phyloP scores from a whole-genome alignment of 208 protist genomes.

The Naegleria gruberi region DNA sequence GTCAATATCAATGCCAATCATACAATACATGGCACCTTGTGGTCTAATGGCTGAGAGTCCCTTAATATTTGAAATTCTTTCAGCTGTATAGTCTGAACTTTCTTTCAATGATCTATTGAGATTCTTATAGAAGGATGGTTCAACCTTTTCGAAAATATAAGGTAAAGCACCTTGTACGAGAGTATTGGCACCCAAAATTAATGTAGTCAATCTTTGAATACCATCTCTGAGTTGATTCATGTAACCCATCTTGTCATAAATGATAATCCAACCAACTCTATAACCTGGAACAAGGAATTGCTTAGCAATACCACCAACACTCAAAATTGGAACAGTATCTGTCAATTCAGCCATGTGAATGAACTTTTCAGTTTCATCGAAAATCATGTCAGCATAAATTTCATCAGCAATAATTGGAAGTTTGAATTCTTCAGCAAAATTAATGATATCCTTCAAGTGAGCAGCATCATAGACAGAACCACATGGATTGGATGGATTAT shows the following conservation, averaged over 20 bases:
- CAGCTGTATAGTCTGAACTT: constrained; percentile 48
- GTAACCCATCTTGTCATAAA: constrained; percentile 53
- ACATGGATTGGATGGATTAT: constrained; percentile 90
- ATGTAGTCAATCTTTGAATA: constrained; percentile 49
- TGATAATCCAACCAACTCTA: constrained; percentile 72
- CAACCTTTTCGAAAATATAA: constrained; percentile 60
- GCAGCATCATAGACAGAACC: constrained; percentile 69
- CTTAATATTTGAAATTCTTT: constrained; percentile 41
- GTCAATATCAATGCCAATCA: constrained; percentile 65
- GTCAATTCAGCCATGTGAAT: constrained; percentile 67
- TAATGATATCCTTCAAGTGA: constrained; percentile 68
- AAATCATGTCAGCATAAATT: constrained; percentile 85
- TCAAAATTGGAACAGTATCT: constrained; percentile 60
- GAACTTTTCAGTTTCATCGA: constrained; percentile 55
- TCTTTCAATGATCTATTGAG: constrained; percentile 41
- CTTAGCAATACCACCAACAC: constrained; percentile 78
- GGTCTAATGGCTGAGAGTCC: constrained; percentile 56
- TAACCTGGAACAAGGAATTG: constrained; percentile 79
- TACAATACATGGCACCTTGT: constrained; percentile 74
- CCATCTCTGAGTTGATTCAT: constrained; percentile 33
- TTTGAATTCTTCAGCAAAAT: constrained; percentile 63
- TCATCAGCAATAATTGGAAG: constrained; percentile 84
- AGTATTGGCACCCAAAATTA: constrained; percentile 75
- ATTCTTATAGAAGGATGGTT: constrained; percentile 45
- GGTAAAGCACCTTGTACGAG: constrained; percentile 70